phyloP scores from a whole-genome alignment of 192 early-diverging fungal species.

The Mortierella claussenii region DNA sequence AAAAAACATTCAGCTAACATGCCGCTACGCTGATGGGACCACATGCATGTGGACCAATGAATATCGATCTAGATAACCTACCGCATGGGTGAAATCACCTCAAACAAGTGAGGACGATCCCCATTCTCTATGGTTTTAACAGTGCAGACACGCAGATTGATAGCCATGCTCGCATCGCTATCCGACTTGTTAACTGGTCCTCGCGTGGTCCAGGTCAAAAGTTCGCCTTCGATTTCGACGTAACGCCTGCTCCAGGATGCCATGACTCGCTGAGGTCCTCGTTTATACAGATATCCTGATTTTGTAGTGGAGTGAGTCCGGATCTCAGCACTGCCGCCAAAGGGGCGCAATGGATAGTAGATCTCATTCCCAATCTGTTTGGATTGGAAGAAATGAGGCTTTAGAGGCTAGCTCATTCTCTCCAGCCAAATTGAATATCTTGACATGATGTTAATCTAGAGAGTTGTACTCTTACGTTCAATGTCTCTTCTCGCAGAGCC shows the following conservation, averaged over 20 bases:
- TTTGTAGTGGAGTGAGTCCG: constrained; percentile 61
- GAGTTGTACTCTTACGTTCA: constrained; percentile 12
- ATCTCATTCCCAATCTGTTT: constrained; percentile 37
- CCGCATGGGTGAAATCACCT: constrained; percentile 84
- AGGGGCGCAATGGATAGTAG: constrained; percentile 53
- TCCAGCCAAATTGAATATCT: neutral
- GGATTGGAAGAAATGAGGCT: neutral
- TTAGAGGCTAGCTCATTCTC: neutral
- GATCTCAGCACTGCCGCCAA: constrained; percentile 22
- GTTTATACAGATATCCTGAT: constrained; percentile 84
- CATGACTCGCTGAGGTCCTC: constrained; percentile 76
- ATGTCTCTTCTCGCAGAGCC: constrained; percentile 33
- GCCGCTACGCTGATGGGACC: neutral
- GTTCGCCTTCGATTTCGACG: constrained; percentile 74
- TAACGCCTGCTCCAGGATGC: constrained; percentile 84
- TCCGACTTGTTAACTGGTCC: constrained; percentile 47
- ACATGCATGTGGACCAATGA: neutral
- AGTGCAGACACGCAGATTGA: constrained; percentile 81
- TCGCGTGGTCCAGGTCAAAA: constrained; percentile 61
- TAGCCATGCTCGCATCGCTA: constrained; percentile 63
- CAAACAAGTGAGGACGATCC: constrained; percentile 84
- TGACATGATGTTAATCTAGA: neutral
- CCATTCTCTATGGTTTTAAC: constrained; percentile 68
- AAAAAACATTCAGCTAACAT: constrained; percentile 1
- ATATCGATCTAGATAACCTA: constrained; percentile 25